Evolutionary conservation across 2,329 filamentous ascomycete species (phyloP), one percentile per base, ranked within the genome.

Genomic region (Fusarium nodosum): DNA sequence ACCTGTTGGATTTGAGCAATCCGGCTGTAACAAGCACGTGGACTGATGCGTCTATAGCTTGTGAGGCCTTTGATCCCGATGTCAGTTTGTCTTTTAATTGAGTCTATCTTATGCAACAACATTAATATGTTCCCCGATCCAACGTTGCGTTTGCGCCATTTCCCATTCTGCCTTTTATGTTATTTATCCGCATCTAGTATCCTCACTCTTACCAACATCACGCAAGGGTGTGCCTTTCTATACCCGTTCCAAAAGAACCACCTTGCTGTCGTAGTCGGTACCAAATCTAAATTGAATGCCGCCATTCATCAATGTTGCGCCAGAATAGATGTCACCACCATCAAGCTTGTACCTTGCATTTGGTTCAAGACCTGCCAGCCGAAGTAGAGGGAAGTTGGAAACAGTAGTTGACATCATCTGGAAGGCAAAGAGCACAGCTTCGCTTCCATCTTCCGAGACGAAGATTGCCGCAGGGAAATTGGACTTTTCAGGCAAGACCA

Each of bases 381-480:
- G 82, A 36, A 90, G 65, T 8, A 83, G 81, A 0, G 88, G 87
- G 10, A 82, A 77, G n/a, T 87, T 85, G 71, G 89, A 86, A 2
- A 86, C 77, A 13, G 78, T 79, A 1, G 65, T 75, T 0, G 85
- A 82, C 24, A 80, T 76, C 33, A 89, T 81, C 77, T 90, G 88
- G 78, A 89, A 91, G 2, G 82, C 85, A 70, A 91, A 90, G 3
- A 91, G 76, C 0, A 88, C 84, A 0, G 83, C 86, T 57, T 84
- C 66, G 7, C 60, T 74, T 3, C 79, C 82, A 53, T 89, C 86
- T 12, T 82, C 79, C 0, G 85, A 85, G 1, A 89, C 80, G 71
- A 90, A 89, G 64, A 89, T 79, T 3, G 85, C 87, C 0, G 87
- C 88, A 0, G 89, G 89, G 83, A 86, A 89, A 71, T 90, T 88